Conservation (phyloP, 1,139 yeast species). For the Saccharomyces pastorianus region DNA sequence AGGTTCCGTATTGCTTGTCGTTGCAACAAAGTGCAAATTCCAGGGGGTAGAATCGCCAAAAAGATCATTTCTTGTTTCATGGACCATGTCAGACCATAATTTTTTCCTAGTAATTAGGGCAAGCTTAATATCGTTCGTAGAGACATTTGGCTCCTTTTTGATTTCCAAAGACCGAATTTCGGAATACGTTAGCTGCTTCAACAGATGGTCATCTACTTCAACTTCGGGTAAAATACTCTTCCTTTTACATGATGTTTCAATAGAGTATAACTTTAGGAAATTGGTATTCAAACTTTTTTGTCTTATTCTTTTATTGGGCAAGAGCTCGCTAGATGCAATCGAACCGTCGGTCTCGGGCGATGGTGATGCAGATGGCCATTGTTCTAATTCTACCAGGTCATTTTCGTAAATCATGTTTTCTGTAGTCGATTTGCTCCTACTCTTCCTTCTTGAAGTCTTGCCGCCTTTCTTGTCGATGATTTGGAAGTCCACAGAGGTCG, state of each 20-base stretch:
- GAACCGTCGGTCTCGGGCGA: background rate
- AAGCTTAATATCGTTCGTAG: conserved; percentile 21
- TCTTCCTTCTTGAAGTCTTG: conserved; percentile 5
- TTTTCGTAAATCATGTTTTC: conserved; percentile 9
- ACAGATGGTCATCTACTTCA: conserved; percentile 25
- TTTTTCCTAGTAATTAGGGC: conserved; percentile 29
- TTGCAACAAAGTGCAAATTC: conserved; percentile 19
- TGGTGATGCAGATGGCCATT: conserved; percentile 18
- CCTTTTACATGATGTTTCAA: conserved; percentile 21
- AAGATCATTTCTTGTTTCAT: conserved; percentile 21
- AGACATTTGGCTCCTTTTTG: conserved; percentile 14
- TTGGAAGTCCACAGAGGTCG: conserved; percentile 9
- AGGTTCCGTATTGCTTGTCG: background rate
- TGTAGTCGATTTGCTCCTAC: background rate
- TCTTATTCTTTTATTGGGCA: conserved; percentile 22
- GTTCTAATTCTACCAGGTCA: conserved; percentile 22
- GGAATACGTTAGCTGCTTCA: conserved; percentile 17
- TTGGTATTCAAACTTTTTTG: conserved; percentile 25
- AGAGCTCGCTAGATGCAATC: conserved; percentile 2
- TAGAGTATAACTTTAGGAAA: conserved; percentile 26
- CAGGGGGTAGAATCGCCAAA: conserved; percentile 24
- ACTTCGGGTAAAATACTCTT: conserved; percentile 25
- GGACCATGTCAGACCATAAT: conserved; percentile 28
- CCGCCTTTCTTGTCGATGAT: conserved; percentile 8
- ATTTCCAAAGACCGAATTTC: conserved; percentile 23